Percentiles rank a stretch among this genome's conserved stretches.
Evolutionary conservation across 1,284 basidiomycete genomes (phyloP).

Genomic region (Trichosporon ovoides): DNA sequence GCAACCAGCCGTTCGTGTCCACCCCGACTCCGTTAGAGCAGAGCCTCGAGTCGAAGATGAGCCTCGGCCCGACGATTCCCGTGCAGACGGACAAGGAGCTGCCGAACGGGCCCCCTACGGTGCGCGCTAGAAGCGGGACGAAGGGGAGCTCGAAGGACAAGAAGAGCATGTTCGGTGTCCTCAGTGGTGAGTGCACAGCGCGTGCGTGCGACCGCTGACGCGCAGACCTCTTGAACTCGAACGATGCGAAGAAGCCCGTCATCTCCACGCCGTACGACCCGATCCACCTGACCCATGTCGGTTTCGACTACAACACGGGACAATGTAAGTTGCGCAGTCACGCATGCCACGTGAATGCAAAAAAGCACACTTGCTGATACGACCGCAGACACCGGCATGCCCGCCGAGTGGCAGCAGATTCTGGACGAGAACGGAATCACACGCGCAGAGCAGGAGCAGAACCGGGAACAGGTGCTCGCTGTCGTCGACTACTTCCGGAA

Average conservation of each 20-base stretch:
- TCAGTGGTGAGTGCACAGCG: constrained; percentile 40
- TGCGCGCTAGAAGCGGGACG: constrained; percentile 45
- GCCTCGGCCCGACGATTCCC: constrained; percentile 25
- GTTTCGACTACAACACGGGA: constrained; percentile 97
- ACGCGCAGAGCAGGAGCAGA: constrained; percentile 89
- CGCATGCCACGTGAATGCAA: background rate
- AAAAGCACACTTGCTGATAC: background rate
- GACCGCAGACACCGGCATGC: constrained; percentile 72
- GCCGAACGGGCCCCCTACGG: constrained; percentile 33
- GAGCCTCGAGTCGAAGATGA: constrained; percentile 36
- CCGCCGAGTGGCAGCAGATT: constrained; percentile 98
- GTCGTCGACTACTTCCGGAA: constrained; percentile 84
- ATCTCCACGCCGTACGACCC: constrained; percentile 98
- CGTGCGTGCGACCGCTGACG: background rate
- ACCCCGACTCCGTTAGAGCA: constrained; percentile 34
- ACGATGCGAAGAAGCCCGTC: constrained; percentile 56
- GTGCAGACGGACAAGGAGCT: constrained; percentile 25
- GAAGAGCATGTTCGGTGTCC: constrained; percentile 49
- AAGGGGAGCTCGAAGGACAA: constrained; percentile 49
- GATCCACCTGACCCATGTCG: constrained; percentile 98
- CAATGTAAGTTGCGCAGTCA: constrained; percentile 57
- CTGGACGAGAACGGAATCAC: constrained; percentile 95
- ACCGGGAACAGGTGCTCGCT: constrained; percentile 95
- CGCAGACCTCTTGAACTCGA: constrained; percentile 65
- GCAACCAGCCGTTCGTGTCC: constrained; percentile 22